These are phyloP conservation scores for Paulownia fortunei DNA, from an alignment of 257 asterid genomes.

Conservation along the genomic window DNA sequence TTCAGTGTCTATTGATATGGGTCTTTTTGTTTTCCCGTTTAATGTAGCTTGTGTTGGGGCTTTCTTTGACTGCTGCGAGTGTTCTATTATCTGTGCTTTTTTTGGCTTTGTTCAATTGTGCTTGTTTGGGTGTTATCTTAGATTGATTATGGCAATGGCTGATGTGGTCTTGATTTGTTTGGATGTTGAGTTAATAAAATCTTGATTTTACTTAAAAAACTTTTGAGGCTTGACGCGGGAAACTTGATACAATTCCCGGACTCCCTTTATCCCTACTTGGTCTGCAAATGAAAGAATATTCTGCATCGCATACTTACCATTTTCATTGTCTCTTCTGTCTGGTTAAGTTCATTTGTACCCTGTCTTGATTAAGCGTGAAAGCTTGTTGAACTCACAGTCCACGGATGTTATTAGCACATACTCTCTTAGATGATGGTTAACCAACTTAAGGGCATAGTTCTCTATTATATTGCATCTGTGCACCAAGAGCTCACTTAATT, in stretches of 20 bases:
- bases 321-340: not conserved
- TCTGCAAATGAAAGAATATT: not conserved
- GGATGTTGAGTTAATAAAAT: not conserved
- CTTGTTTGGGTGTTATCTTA: not conserved
- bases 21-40: not conserved
- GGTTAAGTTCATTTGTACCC: not conserved
- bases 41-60: slow-evolving; percentile 17
- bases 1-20: not conserved
- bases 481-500: not conserved
- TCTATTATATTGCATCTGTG: not conserved
- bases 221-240: not conserved
- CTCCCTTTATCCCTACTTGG: not conserved
- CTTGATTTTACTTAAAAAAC: not conserved
- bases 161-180: slow-evolving; percentile 2
- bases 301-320: not conserved
- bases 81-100: not conserved
- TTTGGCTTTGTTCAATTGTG: not conserved
- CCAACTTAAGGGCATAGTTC: not conserved
- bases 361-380: not conserved
- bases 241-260: not conserved
- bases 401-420: not conserved
- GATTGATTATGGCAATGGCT: slow-evolving; percentile 7
- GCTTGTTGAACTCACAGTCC: not conserved
- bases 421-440: not conserved
- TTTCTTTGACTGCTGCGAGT: not conserved